Conservation (phyloP, 2,329 filamentous ascomycete genomes). For the Colletotrichum melonis region DNA sequence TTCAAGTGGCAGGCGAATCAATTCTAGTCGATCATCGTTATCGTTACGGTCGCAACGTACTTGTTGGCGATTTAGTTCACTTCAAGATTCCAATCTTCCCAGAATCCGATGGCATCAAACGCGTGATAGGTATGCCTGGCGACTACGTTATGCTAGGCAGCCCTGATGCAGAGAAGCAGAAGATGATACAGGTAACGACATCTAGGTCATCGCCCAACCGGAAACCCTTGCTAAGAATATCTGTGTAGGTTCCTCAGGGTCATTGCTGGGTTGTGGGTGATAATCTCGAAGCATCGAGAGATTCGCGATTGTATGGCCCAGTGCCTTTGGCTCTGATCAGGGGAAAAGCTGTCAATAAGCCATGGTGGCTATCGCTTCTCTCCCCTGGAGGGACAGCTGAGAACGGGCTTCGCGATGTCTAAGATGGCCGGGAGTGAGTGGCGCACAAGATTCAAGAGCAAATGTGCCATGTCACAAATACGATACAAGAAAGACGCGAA, state of each 20-base stretch:
- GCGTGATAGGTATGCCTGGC: slow-evolving; percentile 80
- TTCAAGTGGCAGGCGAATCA: slow-evolving; percentile 74
- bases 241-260: slow-evolving; percentile 80
- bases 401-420: slow-evolving; percentile 52
- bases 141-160: slow-evolving; percentile 79
- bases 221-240: not conserved
- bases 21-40: slow-evolving; percentile 76
- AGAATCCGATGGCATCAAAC: slow-evolving; percentile 75
- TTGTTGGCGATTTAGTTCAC: slow-evolving; percentile 86
- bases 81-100: slow-evolving; percentile 80
- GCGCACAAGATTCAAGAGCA: not conserved
- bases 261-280: slow-evolving; percentile 95
- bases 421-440: slow-evolving; percentile 22
- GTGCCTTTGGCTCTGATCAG: slow-evolving; percentile 85
- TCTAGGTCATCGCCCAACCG: not conserved
- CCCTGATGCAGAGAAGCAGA: slow-evolving; percentile 55
- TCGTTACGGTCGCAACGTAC: slow-evolving; percentile 71
- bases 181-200: slow-evolving; percentile 73
- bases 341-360: slow-evolving; percentile 82
- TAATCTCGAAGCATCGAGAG: slow-evolving; percentile 84
- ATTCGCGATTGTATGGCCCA: slow-evolving; percentile 89
- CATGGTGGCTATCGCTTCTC: slow-evolving; percentile 58
- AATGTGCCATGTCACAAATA: not conserved
- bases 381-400: slow-evolving; percentile 32
- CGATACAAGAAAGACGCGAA: not conserved